Percentiles rank a stretch among this genome's conserved stretches.
These are phyloP conservation scores for Pyrenophora teres DNA, from an alignment of 2,329 filamentous ascomycete genomes.

Conservation along the genomic window DNA sequence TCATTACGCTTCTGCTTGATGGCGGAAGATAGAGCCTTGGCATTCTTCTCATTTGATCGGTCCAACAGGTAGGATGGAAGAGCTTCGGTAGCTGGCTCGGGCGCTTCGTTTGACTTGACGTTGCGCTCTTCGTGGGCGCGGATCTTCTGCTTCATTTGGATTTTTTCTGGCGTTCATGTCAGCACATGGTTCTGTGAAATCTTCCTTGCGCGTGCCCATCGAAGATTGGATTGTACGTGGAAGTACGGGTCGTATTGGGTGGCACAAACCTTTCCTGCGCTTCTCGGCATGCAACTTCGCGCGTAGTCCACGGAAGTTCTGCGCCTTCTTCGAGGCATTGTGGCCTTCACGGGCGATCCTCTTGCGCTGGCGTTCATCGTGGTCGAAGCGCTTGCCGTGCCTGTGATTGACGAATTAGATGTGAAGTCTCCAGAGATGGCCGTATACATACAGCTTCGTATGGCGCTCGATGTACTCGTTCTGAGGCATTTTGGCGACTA, in stretches of 20 bases:
- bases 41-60: conserved; percentile 69
- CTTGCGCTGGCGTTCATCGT: conserved; percentile 90
- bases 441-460: conserved; percentile 61
- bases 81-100: conserved; percentile 78
- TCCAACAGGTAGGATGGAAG: conserved; percentile 94
- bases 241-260: too few relatives aligned
- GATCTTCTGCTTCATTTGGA: conserved; percentile 59
- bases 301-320: conserved; percentile 87
- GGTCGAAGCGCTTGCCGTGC: conserved; percentile 63
- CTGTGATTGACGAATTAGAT: conserved; percentile 30
- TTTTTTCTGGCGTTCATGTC: conserved; percentile 66
- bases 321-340: conserved; percentile 84
- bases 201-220: too few relatives aligned
- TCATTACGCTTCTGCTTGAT: conserved; percentile 92
- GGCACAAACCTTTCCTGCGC: conserved; percentile 39
- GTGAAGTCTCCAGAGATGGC: not conserved
- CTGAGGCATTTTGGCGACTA: conserved; percentile 65
- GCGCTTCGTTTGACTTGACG: conserved; percentile 80
- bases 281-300: conserved; percentile 95
- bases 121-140: conserved; percentile 95
- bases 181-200: not conserved
- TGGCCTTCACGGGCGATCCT: conserved; percentile 85
- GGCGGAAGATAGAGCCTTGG: conserved; percentile 76
- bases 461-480: conserved; percentile 80
- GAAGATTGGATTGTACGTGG: too few relatives aligned